Evolutionary conservation across 2,329 filamentous ascomycete genomes (phyloP).

Genomic region (Cercospora berteroae): DNA sequence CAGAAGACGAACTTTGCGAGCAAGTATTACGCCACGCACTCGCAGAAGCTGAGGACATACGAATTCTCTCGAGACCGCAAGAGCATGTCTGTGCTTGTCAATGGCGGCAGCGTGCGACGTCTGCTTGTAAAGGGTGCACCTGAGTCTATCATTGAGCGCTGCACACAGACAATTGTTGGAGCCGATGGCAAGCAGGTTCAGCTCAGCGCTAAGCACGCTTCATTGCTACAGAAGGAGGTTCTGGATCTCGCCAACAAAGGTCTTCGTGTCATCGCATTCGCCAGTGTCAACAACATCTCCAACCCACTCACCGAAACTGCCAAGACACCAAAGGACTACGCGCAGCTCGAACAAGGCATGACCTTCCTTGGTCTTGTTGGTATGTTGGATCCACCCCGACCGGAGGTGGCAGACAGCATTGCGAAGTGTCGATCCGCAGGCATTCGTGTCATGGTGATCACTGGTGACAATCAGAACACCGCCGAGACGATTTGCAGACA

Average conservation of each 20-base stretch:
- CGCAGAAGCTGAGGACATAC: constrained; percentile 77
- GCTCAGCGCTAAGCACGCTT: constrained; percentile 66
- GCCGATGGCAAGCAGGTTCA: constrained; percentile 72
- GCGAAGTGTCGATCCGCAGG: constrained; percentile 86
- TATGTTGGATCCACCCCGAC: constrained; percentile 94
- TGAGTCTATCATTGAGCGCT: constrained; percentile 90
- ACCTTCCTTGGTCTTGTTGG: constrained; percentile 90
- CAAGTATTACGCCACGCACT: constrained; percentile 74
- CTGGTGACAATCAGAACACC: constrained; percentile 95
- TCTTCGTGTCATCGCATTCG: constrained; percentile 90
- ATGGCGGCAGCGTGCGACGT: constrained; percentile 67
- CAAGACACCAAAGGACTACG: constrained; percentile 79
- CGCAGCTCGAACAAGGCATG: constrained; percentile 86
- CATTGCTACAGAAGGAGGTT: constrained; percentile 74
- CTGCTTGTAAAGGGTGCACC: constrained; percentile 95
- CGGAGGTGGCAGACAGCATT: constrained; percentile 84
- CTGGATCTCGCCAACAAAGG: constrained; percentile 88
- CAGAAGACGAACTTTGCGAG: constrained; percentile 78
- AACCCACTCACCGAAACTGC: constrained; percentile 67
- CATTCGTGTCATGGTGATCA: constrained; percentile 96
- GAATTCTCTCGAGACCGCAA: constrained; percentile 98
- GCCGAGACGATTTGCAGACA: constrained; percentile 96
- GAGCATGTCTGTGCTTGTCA: constrained; percentile 96
- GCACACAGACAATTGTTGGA: constrained; percentile 77
- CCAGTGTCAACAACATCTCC: constrained; percentile 73